phyloP scores from a whole-genome alignment of 257 asterid genomes.

The Lantana camara region DNA sequence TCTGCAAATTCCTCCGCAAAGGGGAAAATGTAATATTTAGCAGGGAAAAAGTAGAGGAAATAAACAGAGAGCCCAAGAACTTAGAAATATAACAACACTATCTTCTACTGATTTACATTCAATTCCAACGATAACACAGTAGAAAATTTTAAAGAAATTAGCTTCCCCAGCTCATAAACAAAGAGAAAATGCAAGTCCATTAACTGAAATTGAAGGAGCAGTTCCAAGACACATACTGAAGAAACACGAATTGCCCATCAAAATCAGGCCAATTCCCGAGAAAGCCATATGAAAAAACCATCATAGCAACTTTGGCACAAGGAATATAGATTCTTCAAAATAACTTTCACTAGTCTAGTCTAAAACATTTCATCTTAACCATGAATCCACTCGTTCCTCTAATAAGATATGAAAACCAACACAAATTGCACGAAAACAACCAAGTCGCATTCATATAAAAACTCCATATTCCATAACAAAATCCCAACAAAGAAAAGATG shows the following conservation, averaged over 20 bases:
- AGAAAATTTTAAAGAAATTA: not conserved
- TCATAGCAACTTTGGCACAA: no score
- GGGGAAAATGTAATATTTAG: not conserved
- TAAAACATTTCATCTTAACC: no score
- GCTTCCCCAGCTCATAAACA: not conserved
- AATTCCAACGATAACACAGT: not conserved
- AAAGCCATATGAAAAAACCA: not conserved
- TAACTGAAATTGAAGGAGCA: not conserved
- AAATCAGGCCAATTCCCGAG: not conserved
- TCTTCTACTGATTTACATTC: not conserved
- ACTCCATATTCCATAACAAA: no score
- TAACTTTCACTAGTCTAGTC: no score
- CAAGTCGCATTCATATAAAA: no score
- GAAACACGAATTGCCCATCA: slow-evolving; percentile 10
- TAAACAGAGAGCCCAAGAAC: not conserved
- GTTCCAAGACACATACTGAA: not conserved
- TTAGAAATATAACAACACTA: not conserved
- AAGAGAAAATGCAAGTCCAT: not conserved
- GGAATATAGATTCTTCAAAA: no score
- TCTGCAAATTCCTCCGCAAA: not conserved
- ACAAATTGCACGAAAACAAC: no score
- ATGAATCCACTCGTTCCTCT: no score
- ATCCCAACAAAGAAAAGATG: no score
- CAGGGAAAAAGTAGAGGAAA: not conserved
- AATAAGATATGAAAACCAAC: no score